phyloP scores from a whole-genome alignment of 176 grass and related monocot species.

The Phyllostachys edulis region DNA sequence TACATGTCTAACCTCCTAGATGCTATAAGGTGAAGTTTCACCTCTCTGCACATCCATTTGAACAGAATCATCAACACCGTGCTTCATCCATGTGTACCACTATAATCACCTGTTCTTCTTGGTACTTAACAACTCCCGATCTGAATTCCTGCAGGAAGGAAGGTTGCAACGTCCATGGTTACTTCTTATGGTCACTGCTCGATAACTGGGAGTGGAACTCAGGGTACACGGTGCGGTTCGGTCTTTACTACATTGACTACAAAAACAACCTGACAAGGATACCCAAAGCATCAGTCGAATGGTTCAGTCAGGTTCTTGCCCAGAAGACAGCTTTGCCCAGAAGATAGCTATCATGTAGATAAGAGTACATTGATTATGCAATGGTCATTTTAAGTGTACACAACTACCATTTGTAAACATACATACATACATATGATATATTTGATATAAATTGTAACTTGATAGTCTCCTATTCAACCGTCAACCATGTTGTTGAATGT shows the following conservation, averaged over 20 bases:
- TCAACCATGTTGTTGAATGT: not conserved
- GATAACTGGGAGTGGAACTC: slow-evolving; percentile 98
- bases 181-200: slow-evolving; percentile 82
- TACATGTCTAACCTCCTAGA: slow-evolving; percentile 67
- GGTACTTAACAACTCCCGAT: not conserved
- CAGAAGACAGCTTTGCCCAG: too few species aligned
- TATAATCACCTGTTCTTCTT: not conserved
- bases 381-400: not conserved
- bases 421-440: too few species aligned
- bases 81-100: not conserved
- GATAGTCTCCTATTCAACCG: not conserved
- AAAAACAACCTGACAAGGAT: slow-evolving; percentile 79
- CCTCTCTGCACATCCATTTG: not conserved
- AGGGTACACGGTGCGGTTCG: slow-evolving; percentile 81
- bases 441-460: not conserved
- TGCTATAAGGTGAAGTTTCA: slow-evolving; percentile 62
- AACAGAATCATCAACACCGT: not conserved
- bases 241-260: slow-evolving; percentile 75
- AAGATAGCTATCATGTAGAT: slow-evolving; percentile 11
- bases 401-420: not conserved
- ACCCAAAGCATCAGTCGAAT: slow-evolving; percentile 72
- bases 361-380: not conserved
- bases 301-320: slow-evolving; percentile 63
- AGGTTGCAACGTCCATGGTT: slow-evolving; percentile 64
- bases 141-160: slow-evolving; percentile 56